phyloP scores from a whole-genome alignment of 2,329 filamentous ascomycete genomes.

The Alternaria novae-zelandiae region DNA sequence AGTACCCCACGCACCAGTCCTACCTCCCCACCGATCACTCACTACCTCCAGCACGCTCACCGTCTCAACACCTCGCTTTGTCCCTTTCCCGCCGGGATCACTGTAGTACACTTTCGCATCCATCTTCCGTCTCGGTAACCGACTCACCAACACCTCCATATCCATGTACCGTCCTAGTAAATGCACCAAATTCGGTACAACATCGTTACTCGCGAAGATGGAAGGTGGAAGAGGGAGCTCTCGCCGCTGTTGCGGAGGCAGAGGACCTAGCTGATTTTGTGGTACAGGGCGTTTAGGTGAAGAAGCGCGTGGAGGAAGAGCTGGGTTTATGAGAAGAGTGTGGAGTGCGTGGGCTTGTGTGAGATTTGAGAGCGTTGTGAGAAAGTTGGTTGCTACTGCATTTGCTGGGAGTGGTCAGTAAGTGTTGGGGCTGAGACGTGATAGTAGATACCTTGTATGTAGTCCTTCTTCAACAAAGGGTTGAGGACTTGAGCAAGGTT shows the following conservation, averaged over 20 bases:
- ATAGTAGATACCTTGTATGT: conserved; percentile 39
- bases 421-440: conserved; percentile 20
- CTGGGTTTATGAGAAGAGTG: conserved; percentile 50
- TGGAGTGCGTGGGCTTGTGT: conserved; percentile 46
- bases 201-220: conserved; percentile 49
- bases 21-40: conserved; percentile 47
- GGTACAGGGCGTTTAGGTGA: conserved; percentile 2
- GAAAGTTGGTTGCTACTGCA: conserved; percentile 49
- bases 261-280: neutral
- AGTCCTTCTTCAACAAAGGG: conserved; percentile 48
- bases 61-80: conserved; percentile 29
- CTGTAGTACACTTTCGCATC: conserved; percentile 46
- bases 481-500: conserved; percentile 47
- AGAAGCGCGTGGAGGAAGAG: conserved; percentile 16
- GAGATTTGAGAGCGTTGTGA: conserved; percentile 51
- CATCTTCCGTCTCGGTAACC: conserved; percentile 40
- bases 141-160: conserved; percentile 50
- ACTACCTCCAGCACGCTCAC: conserved; percentile 54
- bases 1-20: conserved; percentile 49
- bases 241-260: conserved; percentile 8
- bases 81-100: conserved; percentile 9
- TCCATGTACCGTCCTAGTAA: conserved; percentile 48
- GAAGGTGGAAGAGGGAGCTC: conserved; percentile 39
- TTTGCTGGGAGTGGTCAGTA: conserved; percentile 38
- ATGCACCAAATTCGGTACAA: conserved; percentile 48